These are phyloP conservation scores for Acanthochlamys bracteata DNA, from an alignment of 106 monocot genomes.

Conservation along the genomic window DNA sequence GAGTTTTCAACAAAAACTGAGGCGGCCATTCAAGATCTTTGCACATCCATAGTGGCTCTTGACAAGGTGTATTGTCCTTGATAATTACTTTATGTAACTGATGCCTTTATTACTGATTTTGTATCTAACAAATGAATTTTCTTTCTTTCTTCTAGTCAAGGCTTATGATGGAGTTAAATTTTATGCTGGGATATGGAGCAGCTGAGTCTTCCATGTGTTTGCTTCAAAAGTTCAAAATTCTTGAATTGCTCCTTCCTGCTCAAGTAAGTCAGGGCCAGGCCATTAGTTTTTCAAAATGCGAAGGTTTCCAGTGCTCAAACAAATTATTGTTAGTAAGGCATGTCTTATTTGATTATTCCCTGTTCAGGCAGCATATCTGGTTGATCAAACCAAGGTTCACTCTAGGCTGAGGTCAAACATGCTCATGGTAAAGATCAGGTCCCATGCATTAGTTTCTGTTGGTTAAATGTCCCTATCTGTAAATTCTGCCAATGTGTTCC, in stretches of 20 bases:
- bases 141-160: slow-evolving; percentile 46
- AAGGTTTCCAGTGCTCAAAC: neutral
- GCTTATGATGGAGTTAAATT: slow-evolving; percentile 89
- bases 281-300: neutral
- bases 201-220: slow-evolving; percentile 74
- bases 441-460: no score
- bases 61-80: slow-evolving; percentile 34
- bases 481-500: no score
- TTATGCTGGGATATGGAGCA: slow-evolving; percentile 90
- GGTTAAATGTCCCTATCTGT: no score
- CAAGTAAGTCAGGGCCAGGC: slow-evolving; percentile 43
- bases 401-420: slow-evolving; percentile 28
- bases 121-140: neutral
- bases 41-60: slow-evolving; percentile 47
- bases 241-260: slow-evolving; percentile 70
- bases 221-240: slow-evolving; percentile 73
- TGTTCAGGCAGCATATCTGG: slow-evolving; percentile 60
- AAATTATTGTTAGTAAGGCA: neutral
- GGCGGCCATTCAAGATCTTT: slow-evolving; percentile 50
- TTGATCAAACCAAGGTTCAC: slow-evolving; percentile 27
- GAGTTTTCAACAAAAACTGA: slow-evolving; percentile 54
- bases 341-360: slow-evolving; percentile 2
- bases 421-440: slow-evolving; percentile 65
- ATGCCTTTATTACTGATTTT: neutral
- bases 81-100: neutral